phyloP scores from a whole-genome alignment of 1,284 basidiomycete species.

The Kwoniella shivajii region DNA sequence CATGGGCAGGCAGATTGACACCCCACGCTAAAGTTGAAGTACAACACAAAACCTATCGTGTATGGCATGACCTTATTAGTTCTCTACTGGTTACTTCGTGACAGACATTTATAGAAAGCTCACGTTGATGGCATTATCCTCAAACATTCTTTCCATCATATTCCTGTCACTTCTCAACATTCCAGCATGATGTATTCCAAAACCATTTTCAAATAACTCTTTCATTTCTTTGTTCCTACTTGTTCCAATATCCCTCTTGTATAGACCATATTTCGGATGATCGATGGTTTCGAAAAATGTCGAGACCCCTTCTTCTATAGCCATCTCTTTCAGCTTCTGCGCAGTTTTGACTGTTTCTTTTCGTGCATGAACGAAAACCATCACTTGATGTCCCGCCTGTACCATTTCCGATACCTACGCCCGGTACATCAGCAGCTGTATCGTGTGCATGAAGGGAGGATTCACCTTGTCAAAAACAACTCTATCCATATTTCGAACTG shows the following conservation, averaged over 20 bases:
- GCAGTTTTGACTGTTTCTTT: constrained; percentile 98
- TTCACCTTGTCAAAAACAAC: constrained; percentile 82
- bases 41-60: constrained; percentile 93
- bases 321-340: constrained; percentile 78
- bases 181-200: constrained; percentile 98
- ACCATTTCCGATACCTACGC: constrained; percentile 72
- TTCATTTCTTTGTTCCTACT: constrained; percentile 96
- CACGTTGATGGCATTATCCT: constrained; percentile 87
- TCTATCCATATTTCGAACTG: constrained; percentile 84
- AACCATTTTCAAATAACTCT: constrained; percentile 86
- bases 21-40: constrained; percentile 99
- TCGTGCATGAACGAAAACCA: constrained; percentile 99
- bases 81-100: too few species aligned
- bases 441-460: neutral
- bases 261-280: constrained; percentile 73
- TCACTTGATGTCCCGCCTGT: constrained; percentile 89
- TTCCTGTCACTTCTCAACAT: constrained; percentile 95
- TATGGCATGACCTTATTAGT: too few species aligned
- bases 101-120: too few species aligned
- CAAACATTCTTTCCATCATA: constrained; percentile 95
- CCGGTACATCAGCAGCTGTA: neutral
- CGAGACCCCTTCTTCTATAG: constrained; percentile 68
- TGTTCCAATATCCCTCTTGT: constrained; percentile 74
- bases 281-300: constrained; percentile 80
- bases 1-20: constrained; percentile 98